A percentile compares a stretch with the other conserved stretches of the same genome.
Evolutionary conservation across 2,329 filamentous ascomycete genomes (phyloP).

Genomic region (Botrytis cinerea): DNA sequence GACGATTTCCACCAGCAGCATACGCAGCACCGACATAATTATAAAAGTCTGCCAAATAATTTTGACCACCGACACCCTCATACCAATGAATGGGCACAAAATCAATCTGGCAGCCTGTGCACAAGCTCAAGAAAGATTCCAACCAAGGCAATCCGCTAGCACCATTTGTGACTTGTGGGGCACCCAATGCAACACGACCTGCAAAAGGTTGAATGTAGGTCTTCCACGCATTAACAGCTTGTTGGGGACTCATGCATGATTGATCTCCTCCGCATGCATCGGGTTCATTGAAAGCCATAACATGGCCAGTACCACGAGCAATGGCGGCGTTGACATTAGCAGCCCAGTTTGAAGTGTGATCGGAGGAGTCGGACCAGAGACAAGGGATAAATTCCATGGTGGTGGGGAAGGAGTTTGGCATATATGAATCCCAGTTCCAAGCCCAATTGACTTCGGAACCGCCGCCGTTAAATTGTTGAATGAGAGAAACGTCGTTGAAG

Average conservation of each 20-base stretch:
- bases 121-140: slow-evolving; percentile 46
- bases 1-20: slow-evolving; percentile 13
- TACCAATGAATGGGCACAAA: slow-evolving; percentile 53
- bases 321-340: slow-evolving; percentile 18
- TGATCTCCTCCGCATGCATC: slow-evolving; percentile 54
- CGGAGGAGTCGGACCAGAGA: slow-evolving; percentile 53
- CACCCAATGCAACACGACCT: slow-evolving; percentile 47
- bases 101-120: slow-evolving; percentile 48
- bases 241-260: slow-evolving; percentile 48
- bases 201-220: slow-evolving; percentile 49
- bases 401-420: slow-evolving; percentile 46
- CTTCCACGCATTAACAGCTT: slow-evolving; percentile 46
- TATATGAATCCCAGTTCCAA: slow-evolving; percentile 65
- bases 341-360: slow-evolving; percentile 4
- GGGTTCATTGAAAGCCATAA: slow-evolving; percentile 73
- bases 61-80: slow-evolving; percentile 46
- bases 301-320: slow-evolving; percentile 52
- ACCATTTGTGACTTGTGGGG: slow-evolving; percentile 52
- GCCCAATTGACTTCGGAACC: slow-evolving; percentile 49
- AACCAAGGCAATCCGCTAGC: slow-evolving; percentile 45
- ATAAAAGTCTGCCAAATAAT: slow-evolving; percentile 42
- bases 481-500: slow-evolving; percentile 26
- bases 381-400: slow-evolving; percentile 64
- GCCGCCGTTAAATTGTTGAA: slow-evolving; percentile 28
- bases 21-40: slow-evolving; percentile 1